Evolutionary conservation across 2,329 filamentous ascomycete genomes (phyloP).

Genomic region (Alternaria longipes): DNA sequence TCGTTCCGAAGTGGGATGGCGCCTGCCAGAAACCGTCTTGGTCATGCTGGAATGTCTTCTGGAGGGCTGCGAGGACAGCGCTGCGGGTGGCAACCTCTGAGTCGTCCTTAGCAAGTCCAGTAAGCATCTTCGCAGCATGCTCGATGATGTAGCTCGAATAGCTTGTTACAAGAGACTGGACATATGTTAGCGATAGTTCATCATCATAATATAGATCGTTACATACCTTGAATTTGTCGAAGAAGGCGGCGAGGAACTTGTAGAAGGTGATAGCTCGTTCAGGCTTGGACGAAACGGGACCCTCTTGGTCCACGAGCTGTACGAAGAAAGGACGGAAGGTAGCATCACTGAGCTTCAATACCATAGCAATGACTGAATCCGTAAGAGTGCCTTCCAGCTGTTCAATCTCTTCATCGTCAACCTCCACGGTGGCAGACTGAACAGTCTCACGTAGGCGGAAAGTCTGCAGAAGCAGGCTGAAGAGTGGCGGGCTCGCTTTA

Average conservation of each 20-base stretch:
- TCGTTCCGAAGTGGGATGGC: constrained; percentile 81
- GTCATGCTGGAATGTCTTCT: constrained; percentile 83
- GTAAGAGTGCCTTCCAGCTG: constrained; percentile 72
- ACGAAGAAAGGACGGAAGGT: constrained; percentile 92
- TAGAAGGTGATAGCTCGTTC: constrained; percentile 78
- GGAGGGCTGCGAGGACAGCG: constrained; percentile 74
- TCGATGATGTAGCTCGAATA: constrained; percentile 89
- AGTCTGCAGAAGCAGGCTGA: constrained; percentile 64
- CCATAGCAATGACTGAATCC: constrained; percentile 82
- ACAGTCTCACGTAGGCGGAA: constrained; percentile 69
- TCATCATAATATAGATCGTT: constrained; percentile 1
- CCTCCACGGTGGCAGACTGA: constrained; percentile 51
- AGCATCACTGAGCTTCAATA: constrained; percentile 95
- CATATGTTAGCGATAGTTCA: constrained; percentile 23
- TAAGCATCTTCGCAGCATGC: constrained; percentile 71
- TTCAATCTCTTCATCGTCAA: constrained; percentile 62
- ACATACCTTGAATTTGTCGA: constrained; percentile 77
- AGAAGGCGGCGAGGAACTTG: constrained; percentile 81
- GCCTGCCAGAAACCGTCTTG: constrained; percentile 97
- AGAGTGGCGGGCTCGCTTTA: constrained; percentile 76
- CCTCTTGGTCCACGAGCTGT: constrained; percentile 81
- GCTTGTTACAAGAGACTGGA: constrained; percentile 84
- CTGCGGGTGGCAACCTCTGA: constrained; percentile 70
- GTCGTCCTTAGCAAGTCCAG: constrained; percentile 49
- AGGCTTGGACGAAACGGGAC: constrained; percentile 23